Conservation (phyloP, 352 stramenopile species). For the Globisporangium middletonii region DNA sequence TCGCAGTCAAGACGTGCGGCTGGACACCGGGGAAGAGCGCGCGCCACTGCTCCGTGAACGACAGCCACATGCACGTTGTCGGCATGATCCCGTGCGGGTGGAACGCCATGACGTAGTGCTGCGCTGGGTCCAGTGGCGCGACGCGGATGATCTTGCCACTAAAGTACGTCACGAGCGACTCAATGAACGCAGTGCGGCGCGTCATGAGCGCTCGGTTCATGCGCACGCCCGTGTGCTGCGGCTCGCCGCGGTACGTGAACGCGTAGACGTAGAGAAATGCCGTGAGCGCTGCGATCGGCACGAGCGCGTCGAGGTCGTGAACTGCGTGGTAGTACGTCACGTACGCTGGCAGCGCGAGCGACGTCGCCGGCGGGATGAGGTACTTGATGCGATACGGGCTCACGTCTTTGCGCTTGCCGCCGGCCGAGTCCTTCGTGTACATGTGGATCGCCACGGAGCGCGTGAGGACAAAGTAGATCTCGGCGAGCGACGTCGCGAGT, state of each 20-base stretch:
- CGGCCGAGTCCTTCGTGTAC: constrained; percentile 53
- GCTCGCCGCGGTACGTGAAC: constrained; percentile 57
- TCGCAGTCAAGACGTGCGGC: constrained; percentile 63
- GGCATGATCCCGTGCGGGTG: constrained; percentile 80
- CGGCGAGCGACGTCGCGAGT: constrained; percentile 22
- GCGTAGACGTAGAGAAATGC: constrained; percentile 72
- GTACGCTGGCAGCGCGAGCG: constrained; percentile 32
- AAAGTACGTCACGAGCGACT: constrained; percentile 63
- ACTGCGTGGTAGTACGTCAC: constrained; percentile 50
- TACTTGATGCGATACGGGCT: constrained; percentile 56
- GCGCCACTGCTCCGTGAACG: constrained; percentile 65
- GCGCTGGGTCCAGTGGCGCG: constrained; percentile 40
- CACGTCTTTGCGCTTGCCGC: constrained; percentile 36
- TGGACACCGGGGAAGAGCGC: constrained; percentile 60
- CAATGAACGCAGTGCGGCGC: constrained; percentile 37
- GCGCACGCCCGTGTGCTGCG: constrained; percentile 53
- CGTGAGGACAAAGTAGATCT: constrained; percentile 55
- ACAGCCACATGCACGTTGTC: constrained; percentile 71
- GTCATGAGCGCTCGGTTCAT: constrained; percentile 40
- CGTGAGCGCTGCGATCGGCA: constrained; percentile 37
- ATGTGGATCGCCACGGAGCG: constrained; percentile 49
- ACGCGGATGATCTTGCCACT: constrained; percentile 50
- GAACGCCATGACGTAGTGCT: constrained; percentile 73
- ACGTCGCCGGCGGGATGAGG: constrained; percentile 32
- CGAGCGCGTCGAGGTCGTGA: constrained; percentile 31